Base-by-base conservation (phyloP, 139 green algal genomes). In the Chlamydomonas sp. region DNA sequence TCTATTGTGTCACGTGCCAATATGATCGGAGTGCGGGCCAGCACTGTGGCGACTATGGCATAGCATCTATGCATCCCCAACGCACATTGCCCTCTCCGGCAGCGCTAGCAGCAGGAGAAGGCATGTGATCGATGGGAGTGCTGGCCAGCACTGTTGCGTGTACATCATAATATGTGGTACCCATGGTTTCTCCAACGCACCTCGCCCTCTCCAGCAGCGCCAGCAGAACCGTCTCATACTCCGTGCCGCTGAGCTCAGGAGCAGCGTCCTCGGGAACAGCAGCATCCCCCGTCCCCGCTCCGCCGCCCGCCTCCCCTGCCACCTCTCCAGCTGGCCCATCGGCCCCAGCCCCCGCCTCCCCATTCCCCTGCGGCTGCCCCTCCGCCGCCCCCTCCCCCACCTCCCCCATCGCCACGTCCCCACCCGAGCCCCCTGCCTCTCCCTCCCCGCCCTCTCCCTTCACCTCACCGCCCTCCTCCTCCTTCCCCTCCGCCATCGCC, bases 181-280 rank as follows among this genome's bases (percentile, higher is more conserved):
- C 31, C 31, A 49, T 16, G 8, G 64, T 0, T 16, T 12, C 8
- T 12, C 64, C 64, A 9, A 5, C 16, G 69, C 75, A 88, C 84
- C 75, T 83, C 5, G 75, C 75, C 18, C 84, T 63, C 84, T 88
- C 86, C 49, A 97, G 84, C 5, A 95, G 68, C 16, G 86, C 81
- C 63, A 94, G n/a, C 68, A 97, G 86, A 1, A 93, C 91, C n/a
- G 61, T 61, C 79, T 97, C 92, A 57, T 97, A 97, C 0, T 31
- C 20, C 0, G 78, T 92, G 16, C 92, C 91, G 16, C n/a, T 72
- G 49, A 90, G 71, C 1, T 83, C 78, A 14, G 64, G 69, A 4
- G 5, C 83, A 77, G 14, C 62, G n/a, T 1, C 62, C 8, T 18
- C 61, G 12, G 61, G 68, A 72, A 4, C 83, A 60, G 73, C 62